Conservation (phyloP, 305 asterid species). For the Ilex paraguariensis region DNA sequence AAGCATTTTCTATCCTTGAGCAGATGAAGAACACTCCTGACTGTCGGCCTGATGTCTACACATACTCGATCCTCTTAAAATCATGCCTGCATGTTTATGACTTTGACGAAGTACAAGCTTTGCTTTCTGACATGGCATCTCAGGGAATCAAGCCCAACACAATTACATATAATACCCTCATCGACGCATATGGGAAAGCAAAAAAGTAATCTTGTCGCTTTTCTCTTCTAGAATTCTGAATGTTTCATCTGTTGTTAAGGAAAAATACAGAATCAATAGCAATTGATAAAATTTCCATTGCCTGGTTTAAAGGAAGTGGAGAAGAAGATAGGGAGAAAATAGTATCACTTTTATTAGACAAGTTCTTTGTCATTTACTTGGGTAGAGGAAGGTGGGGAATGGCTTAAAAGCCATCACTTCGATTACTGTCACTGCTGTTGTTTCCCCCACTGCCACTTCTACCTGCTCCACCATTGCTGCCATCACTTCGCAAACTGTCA, state of each 20-base stretch:
- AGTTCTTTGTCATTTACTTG: too few species aligned
- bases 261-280: too few species aligned
- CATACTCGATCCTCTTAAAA: conserved; percentile 77
- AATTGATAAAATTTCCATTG: too few species aligned
- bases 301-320: too few species aligned
- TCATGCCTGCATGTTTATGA: conserved; percentile 63
- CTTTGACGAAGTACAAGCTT: conserved; percentile 17
- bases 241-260: too few species aligned
- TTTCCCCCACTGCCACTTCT: not conserved
- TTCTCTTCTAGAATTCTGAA: not conserved
- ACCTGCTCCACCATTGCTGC: not conserved
- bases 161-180: not conserved
- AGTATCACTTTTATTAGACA: too few species aligned
- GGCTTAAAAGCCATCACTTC: too few species aligned
- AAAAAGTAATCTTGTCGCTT: not conserved
- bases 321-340: too few species aligned
- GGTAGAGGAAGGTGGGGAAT: too few species aligned
- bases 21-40: conserved; percentile 54
- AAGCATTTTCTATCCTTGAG: conserved; percentile 76
- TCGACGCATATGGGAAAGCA: not conserved
- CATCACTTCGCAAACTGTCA: not conserved
- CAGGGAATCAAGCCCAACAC: not conserved
- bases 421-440: too few species aligned
- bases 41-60: conserved; percentile 77
- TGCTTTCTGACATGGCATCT: not conserved